Conservation (phyloP, 306 rosid species). For the Echinosophora koreensis region DNA sequence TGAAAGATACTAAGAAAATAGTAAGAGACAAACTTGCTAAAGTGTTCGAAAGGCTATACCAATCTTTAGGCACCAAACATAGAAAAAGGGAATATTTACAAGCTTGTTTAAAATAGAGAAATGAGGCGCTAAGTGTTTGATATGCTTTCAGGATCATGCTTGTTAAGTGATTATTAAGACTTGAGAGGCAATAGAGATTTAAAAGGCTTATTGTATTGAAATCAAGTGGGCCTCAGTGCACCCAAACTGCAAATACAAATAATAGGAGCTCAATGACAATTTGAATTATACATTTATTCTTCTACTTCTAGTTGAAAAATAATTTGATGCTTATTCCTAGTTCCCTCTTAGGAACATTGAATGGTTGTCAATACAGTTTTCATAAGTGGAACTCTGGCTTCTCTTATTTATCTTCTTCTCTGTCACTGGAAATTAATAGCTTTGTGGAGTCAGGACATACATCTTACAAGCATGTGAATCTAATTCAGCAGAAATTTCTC, state of each 20-base stretch:
- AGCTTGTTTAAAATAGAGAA: too few species aligned
- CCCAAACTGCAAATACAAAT: slow-evolving; percentile 17
- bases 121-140: background rate
- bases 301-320: slow-evolving; percentile 6
- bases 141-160: background rate
- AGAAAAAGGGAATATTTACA: too few species aligned
- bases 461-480: slow-evolving; percentile 73
- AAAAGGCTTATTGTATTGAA: slow-evolving; percentile 30
- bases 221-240: background rate
- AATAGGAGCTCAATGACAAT: background rate
- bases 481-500: slow-evolving; percentile 50
- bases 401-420: background rate
- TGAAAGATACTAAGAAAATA: too few species aligned
- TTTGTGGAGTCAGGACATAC: slow-evolving; percentile 65
- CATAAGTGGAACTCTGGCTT: background rate
- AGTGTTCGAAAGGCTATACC: too few species aligned
- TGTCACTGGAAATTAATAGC: background rate
- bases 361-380: background rate
- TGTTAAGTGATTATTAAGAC: background rate
- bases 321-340: background rate
- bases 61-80: too few species aligned
- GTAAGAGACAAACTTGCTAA: too few species aligned
- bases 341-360: background rate
- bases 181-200: slow-evolving; percentile 4
- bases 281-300: slow-evolving; percentile 9